A percentile compares a stretch with the other conserved stretches of the same genome.
Evolutionary conservation across 768 basidiomycete genomes (phyloP).

Genomic region (Pleurotus salmoneostramineus): DNA sequence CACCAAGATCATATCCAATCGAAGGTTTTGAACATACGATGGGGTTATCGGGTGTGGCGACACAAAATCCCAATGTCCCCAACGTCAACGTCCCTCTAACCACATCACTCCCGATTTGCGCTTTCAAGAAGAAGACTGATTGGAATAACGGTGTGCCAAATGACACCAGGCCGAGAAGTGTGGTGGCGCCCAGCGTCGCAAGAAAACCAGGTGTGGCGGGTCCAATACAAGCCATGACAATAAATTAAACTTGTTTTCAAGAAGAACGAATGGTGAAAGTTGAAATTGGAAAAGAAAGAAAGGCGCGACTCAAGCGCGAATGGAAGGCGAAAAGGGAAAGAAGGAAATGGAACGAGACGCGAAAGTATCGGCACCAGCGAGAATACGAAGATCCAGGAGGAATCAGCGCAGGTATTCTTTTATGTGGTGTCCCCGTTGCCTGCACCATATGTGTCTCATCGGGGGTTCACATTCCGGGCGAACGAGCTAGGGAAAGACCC

Average conservation of each 20-base stretch:
- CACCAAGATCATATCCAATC: slow-evolving; percentile 89
- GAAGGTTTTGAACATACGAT: slow-evolving; percentile 73
- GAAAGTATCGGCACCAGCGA: background rate
- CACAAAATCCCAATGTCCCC: slow-evolving; percentile 89
- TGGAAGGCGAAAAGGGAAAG: background rate
- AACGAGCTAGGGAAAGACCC: no score
- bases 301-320: no score
- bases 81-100: slow-evolving; percentile 68
- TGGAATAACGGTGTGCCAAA: slow-evolving; percentile 91
- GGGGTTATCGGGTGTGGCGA: slow-evolving; percentile 46
- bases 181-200: slow-evolving; percentile 73
- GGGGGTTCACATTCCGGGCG: no score
- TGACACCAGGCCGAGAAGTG: slow-evolving; percentile 78
- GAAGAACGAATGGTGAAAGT: no score
- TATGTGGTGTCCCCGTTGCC: no score
- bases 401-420: no score
- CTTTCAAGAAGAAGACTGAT: slow-evolving; percentile 85
- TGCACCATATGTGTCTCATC: no score
- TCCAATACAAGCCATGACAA: no score
- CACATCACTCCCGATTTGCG: slow-evolving; percentile 46
- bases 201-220: slow-evolving; percentile 91
- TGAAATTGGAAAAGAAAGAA: no score
- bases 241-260: no score
- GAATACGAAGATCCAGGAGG: background rate
- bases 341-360: background rate